Percentiles rank a stretch among this genome's conserved stretches.
Conservation (phyloP, 1,284 basidiomycete genomes). For the Nidula niveotomentosa region DNA sequence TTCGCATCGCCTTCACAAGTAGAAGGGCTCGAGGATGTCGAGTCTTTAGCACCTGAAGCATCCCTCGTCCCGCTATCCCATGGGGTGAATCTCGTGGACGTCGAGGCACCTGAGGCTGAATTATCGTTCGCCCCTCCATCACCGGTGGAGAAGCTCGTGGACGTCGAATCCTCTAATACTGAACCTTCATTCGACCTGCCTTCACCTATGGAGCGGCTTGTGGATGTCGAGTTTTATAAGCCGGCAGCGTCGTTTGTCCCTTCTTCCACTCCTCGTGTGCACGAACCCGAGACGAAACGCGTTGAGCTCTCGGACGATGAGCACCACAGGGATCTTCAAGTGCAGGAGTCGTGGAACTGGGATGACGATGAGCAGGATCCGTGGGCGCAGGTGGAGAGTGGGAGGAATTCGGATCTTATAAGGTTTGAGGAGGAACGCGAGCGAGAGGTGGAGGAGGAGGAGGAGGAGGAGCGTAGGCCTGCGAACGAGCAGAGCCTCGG, state of each 20-base stretch:
- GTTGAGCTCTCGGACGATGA: neutral
- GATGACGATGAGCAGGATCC: neutral
- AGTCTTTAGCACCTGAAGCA: too few relatives aligned
- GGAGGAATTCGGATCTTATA: neutral
- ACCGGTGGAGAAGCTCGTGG: neutral
- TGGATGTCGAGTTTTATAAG: too few relatives aligned
- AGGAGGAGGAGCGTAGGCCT: neutral
- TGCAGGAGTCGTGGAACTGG: neutral
- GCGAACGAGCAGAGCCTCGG: too few relatives aligned
- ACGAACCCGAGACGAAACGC: neutral
- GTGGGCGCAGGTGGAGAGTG: neutral
- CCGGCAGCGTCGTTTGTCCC: too few relatives aligned
- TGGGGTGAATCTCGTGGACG: too few relatives aligned
- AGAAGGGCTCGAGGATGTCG: too few relatives aligned
- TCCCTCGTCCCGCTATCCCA: too few relatives aligned
- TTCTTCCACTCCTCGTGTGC: neutral
- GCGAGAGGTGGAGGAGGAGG: neutral
- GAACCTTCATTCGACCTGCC: neutral
- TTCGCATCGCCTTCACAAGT: too few relatives aligned
- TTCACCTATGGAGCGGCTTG: neutral
- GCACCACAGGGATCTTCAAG: neutral
- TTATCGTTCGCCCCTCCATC: neutral
- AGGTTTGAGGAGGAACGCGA: neutral
- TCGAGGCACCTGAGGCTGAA: too few relatives aligned
- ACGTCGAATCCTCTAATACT: neutral